phyloP scores from a whole-genome alignment of 1,139 yeast genomes.

The Sugiyamaella castrensis region DNA sequence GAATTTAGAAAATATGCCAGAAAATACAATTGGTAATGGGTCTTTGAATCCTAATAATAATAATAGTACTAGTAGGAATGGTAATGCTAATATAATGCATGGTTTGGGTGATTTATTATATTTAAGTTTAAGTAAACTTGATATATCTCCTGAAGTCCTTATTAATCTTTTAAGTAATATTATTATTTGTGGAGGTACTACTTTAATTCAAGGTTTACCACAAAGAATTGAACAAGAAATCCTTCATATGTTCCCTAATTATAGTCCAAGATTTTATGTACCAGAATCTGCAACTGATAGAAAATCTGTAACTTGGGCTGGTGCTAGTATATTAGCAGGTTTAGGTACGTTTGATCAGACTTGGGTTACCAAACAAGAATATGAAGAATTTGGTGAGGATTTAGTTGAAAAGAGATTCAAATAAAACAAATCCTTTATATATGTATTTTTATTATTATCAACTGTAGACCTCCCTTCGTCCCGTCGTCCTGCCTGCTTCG shows the following conservation, averaged over 20 bases:
- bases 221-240: conserved; percentile 76
- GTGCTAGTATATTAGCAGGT: conserved; percentile 88
- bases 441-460: background rate
- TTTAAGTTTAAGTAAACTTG: conserved; percentile 49
- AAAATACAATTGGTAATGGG: conserved; percentile 20
- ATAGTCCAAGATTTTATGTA: conserved; percentile 64
- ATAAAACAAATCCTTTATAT: conserved; percentile 19
- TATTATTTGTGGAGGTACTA: conserved; percentile 83
- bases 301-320: conserved; percentile 86
- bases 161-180: conserved; percentile 76
- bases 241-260: conserved; percentile 60
- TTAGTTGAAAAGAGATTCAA: conserved; percentile 42
- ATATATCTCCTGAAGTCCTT: conserved; percentile 64
- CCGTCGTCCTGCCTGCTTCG: no score
- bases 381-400: conserved; percentile 90
- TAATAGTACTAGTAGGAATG: conserved; percentile 1
- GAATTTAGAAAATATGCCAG: conserved; percentile 27
- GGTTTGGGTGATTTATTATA: conserved; percentile 74
- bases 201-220: conserved; percentile 78
- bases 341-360: conserved; percentile 93
- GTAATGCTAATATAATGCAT: conserved; percentile 25
- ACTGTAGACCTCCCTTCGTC: no score
- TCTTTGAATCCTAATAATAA: conserved; percentile 10
- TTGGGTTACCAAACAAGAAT: conserved; percentile 92
- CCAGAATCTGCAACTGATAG: conserved; percentile 79